Evolutionary conservation across 2,329 filamentous ascomycete genomes (phyloP).

Genomic region (Aplosporella prunicola): DNA sequence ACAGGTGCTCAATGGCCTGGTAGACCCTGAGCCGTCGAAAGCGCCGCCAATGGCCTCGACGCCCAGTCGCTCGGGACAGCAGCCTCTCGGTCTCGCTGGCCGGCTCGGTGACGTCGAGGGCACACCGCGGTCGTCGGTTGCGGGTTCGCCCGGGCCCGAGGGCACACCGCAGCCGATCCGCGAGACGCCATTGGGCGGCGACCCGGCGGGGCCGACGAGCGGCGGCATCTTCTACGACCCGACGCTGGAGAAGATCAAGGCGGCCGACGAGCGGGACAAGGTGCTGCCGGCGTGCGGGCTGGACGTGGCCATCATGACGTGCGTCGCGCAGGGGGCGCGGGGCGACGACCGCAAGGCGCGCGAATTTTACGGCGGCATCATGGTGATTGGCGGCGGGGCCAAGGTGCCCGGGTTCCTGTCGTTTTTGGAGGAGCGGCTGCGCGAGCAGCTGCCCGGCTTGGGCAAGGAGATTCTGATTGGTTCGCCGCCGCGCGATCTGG

Average conservation of each 20-base stretch:
- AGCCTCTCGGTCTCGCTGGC: conserved; percentile 60
- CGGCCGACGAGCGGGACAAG: conserved; percentile 62
- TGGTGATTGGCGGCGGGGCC: conserved; percentile 29
- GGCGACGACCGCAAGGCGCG: conserved; percentile 88
- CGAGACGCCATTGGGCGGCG: conserved; percentile 31
- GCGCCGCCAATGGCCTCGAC: conserved; percentile 44
- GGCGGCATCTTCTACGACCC: conserved; percentile 36
- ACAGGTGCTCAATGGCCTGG: conserved; percentile 20
- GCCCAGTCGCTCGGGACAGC: conserved; percentile 42
- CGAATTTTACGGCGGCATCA: conserved; percentile 53
- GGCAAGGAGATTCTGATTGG: conserved; percentile 59
- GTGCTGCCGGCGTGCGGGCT: conserved; percentile 76
- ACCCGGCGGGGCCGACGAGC: conserved; percentile 40
- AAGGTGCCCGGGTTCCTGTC: conserved; percentile 60
- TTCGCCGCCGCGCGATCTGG: conserved; percentile 77
- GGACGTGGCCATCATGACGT: conserved; percentile 81
- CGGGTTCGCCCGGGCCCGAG: conserved; percentile 80
- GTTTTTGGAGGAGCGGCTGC: conserved; percentile 74
- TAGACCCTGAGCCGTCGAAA: conserved; percentile 12
- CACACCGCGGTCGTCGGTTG: conserved; percentile 76
- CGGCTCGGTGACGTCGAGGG: conserved; percentile 58
- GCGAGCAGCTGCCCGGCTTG: conserved; percentile 52
- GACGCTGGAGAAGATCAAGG: conserved; percentile 39
- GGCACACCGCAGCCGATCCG: conserved; percentile 54
- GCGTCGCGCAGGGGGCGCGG: conserved; percentile 76